A percentile compares a stretch with the other conserved stretches of the same genome.
Conservation (phyloP, 1,284 basidiomycete genomes). For the Amylostereum chailletii region DNA sequence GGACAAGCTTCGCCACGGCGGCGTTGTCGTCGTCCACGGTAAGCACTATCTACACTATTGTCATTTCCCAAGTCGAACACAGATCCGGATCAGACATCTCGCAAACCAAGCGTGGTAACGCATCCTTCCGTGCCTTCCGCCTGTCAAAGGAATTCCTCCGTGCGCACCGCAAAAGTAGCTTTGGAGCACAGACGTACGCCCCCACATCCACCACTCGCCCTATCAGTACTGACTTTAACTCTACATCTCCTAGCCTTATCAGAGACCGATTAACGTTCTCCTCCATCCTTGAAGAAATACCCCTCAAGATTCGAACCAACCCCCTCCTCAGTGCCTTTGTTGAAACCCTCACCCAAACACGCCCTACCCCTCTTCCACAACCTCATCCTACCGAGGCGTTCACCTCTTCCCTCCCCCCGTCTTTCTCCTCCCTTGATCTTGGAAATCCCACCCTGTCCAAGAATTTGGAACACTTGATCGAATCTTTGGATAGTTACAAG, state of each 20-base stretch:
- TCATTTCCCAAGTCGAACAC: background rate
- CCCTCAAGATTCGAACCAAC: constrained; percentile 84
- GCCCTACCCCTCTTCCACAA: constrained; percentile 23
- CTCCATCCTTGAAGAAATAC: constrained; percentile 85
- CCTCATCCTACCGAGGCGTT: constrained; percentile 21
- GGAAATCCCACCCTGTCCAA: constrained; percentile 51
- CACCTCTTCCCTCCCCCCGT: constrained; percentile 36
- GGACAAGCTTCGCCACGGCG: constrained; percentile 73
- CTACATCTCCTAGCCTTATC: constrained; percentile 53
- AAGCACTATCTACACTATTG: constrained; percentile 13
- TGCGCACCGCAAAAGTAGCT: constrained; percentile 81
- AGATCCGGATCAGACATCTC: constrained; percentile 43
- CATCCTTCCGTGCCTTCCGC: constrained; percentile 88
- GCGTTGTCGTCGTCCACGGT: constrained; percentile 90
- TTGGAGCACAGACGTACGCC: constrained; percentile 49
- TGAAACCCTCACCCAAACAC: constrained; percentile 45
- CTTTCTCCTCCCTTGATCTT: constrained; percentile 54
- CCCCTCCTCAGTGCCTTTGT: constrained; percentile 83
- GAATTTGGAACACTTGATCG: constrained; percentile 77
- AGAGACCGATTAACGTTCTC: constrained; percentile 85
- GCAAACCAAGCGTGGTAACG: constrained; percentile 76
- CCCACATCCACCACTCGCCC: constrained; percentile 8
- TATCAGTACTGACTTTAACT: constrained; percentile 4
- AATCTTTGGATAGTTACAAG: constrained; percentile 79
- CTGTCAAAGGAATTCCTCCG: constrained; percentile 80